phyloP scores from a whole-genome alignment of 164 flowering plant species.

The Tinospora cordifolia region DNA sequence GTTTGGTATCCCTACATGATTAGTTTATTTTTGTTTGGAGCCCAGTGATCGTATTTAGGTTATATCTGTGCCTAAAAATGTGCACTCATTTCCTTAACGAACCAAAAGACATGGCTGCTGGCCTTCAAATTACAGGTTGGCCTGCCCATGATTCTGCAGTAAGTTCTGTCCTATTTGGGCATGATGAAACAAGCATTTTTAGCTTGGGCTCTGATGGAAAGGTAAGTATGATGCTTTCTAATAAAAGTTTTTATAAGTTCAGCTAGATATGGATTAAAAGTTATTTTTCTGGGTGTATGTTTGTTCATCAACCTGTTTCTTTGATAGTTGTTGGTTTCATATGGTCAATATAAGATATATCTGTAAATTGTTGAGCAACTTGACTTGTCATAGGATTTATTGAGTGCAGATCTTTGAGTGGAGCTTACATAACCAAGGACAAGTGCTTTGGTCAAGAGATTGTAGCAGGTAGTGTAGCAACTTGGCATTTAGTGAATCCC shows the following conservation, averaged over 20 bases:
- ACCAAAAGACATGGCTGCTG: constrained; percentile 79
- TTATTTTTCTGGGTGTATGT: background rate
- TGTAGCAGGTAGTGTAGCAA: constrained; percentile 49
- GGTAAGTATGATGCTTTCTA: constrained; percentile 33
- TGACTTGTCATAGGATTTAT: constrained; percentile 8
- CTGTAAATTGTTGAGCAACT: constrained; percentile 2
- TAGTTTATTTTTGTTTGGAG: background rate
- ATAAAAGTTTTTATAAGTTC: constrained; percentile 3
- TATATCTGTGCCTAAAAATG: background rate
- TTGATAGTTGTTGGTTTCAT: background rate
- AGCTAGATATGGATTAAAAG: background rate
- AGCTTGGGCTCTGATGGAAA: constrained; percentile 90
- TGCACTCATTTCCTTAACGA: constrained; percentile 32
- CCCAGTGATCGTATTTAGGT: background rate
- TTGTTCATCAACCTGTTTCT: background rate
- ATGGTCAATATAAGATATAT: no score
- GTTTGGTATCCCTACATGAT: constrained; percentile 79
- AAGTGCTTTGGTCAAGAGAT: constrained; percentile 82
- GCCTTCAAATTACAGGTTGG: constrained; percentile 96
- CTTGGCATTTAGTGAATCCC: background rate
- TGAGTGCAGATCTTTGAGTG: constrained; percentile 77
- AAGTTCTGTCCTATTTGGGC: constrained; percentile 82
- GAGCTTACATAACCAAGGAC: constrained; percentile 94
- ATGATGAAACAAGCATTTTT: constrained; percentile 91
- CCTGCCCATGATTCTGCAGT: constrained; percentile 96